A percentile compares a stretch with the other conserved stretches of the same genome.
Conservation (phyloP, 2,329 filamentous ascomycete genomes). For the Graphilbum ipis-grandicollis region DNA sequence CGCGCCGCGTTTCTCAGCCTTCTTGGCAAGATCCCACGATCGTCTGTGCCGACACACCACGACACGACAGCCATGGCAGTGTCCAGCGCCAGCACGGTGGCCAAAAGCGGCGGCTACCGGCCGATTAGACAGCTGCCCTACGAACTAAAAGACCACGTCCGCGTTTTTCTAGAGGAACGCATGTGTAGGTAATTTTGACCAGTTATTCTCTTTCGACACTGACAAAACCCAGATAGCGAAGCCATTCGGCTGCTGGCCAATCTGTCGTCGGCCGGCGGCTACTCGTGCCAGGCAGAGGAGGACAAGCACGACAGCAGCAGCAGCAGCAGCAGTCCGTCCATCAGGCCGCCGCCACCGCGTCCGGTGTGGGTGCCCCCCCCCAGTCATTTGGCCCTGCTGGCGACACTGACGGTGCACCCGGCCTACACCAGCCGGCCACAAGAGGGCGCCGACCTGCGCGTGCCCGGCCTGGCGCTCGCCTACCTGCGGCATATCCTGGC, state of each 20-base stretch:
- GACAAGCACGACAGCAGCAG: too few relatives aligned
- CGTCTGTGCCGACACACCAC: background rate
- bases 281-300: too few relatives aligned
- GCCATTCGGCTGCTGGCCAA: conserved; percentile 48
- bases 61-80: background rate
- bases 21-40: background rate
- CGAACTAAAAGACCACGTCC: conserved; percentile 47
- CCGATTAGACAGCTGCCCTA: conserved; percentile 38
- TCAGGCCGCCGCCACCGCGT: too few relatives aligned
- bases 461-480: conserved; percentile 47
- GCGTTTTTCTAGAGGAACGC: conserved; percentile 59
- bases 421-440: conserved; percentile 56
- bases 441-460: conserved; percentile 39
- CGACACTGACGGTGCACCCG: conserved; percentile 70
- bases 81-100: background rate
- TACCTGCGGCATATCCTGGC: conserved; percentile 53
- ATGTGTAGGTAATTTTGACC: conserved; percentile 22
- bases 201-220: too few relatives aligned
- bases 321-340: too few relatives aligned
- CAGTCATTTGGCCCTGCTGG: conserved; percentile 59
- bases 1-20: too few relatives aligned
- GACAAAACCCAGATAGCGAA: conserved; percentile 31
- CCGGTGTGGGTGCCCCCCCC: conserved; percentile 50
- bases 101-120: conserved; percentile 23
- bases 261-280: conserved; percentile 37